phyloP scores from a whole-genome alignment of 179 eudicot species.

The Gypsophila paniculata region DNA sequence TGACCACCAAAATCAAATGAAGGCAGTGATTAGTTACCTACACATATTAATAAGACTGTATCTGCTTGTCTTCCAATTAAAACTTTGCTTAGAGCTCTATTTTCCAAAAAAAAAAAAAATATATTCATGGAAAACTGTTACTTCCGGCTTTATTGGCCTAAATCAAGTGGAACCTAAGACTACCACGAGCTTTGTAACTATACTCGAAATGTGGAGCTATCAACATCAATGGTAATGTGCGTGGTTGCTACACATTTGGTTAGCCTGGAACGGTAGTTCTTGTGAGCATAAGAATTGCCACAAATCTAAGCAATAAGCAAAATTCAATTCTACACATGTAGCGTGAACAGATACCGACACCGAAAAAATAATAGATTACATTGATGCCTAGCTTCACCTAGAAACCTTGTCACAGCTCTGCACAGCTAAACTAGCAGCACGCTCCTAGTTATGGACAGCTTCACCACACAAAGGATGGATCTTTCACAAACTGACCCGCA shows the following conservation, averaged over 20 bases:
- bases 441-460: neutral
- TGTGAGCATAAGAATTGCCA: neutral
- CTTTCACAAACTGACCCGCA: slow-evolving; percentile 13
- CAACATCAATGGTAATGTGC: too few species aligned
- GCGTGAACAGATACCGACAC: neutral
- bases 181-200: neutral
- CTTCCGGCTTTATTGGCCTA: neutral
- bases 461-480: slow-evolving; percentile 1
- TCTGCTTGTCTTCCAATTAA: too few species aligned
- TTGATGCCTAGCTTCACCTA: neutral
- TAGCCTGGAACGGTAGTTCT: too few species aligned
- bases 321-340: neutral
- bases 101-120: too few species aligned
- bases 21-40: too few species aligned
- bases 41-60: too few species aligned
- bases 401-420: neutral
- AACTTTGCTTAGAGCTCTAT: too few species aligned
- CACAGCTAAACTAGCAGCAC: slow-evolving; percentile 2
- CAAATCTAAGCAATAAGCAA: neutral
- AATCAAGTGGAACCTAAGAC: neutral
- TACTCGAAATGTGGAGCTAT: neutral
- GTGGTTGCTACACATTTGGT: neutral
- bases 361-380: neutral
- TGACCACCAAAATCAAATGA: too few species aligned
- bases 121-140: too few species aligned